phyloP scores from a whole-genome alignment of 164 flowering plant species.

The Stephania japonica region DNA sequence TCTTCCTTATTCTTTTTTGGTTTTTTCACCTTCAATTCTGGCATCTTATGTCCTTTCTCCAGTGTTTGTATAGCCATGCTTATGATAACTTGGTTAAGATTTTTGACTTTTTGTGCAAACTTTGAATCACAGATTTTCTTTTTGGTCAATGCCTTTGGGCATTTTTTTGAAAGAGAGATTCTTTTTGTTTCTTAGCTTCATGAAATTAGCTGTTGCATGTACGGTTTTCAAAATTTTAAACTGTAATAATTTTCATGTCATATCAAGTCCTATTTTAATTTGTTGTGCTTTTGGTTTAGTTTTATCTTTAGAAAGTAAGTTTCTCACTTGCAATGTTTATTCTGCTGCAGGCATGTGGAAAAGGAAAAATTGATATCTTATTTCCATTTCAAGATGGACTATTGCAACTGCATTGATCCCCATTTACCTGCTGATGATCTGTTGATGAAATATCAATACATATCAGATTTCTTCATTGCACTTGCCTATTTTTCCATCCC shows the following conservation, averaged over 20 bases:
- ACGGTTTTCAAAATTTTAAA: background rate
- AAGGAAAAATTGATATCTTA: conserved; percentile 2
- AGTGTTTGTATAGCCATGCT: background rate
- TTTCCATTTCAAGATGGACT: conserved; percentile 31
- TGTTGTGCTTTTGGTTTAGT: background rate
- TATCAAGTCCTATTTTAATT: background rate
- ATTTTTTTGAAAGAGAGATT: background rate
- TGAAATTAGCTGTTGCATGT: background rate
- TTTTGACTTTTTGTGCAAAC: background rate
- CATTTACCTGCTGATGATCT: conserved; percentile 79
- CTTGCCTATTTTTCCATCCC: conserved; percentile 90
- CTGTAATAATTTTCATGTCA: background rate
- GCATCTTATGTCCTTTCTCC: background rate
- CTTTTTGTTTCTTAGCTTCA: background rate
- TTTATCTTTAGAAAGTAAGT: background rate
- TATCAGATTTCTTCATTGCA: conserved; percentile 87
- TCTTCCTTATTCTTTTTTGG: no score
- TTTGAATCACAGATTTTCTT: background rate
- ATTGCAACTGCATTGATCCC: conserved; percentile 76
- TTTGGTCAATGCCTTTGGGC: background rate
- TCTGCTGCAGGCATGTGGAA: background rate
- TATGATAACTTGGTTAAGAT: background rate
- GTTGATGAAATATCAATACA: conserved; percentile 75
- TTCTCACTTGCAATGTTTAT: background rate
- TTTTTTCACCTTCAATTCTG: background rate